A percentile compares a stretch with the other conserved stretches of the same genome.
Evolutionary conservation across 2,329 filamentous ascomycete species (phyloP).

Genomic region (Ophiostoma montium): DNA sequence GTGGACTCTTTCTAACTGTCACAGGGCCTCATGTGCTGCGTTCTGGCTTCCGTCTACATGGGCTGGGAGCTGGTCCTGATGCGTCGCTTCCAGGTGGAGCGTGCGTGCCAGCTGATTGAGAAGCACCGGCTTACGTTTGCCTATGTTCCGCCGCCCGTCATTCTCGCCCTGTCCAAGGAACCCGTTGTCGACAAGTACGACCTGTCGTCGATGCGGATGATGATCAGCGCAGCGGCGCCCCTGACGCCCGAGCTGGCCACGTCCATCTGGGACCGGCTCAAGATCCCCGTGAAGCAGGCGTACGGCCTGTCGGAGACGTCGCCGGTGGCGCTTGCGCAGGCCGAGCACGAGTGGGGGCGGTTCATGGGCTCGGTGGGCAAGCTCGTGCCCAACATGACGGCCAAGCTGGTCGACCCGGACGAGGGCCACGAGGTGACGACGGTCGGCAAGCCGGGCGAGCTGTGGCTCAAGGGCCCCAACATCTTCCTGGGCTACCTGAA

Average conservation of each 20-base stretch:
- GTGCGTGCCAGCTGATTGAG: conserved; percentile 65
- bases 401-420: conserved; percentile 61
- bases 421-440: conserved; percentile 37
- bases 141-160: conserved; percentile 74
- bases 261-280: conserved; percentile 57
- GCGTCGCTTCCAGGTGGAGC: conserved; percentile 67
- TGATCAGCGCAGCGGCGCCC: conserved; percentile 80
- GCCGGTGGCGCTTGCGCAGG: conserved; percentile 62
- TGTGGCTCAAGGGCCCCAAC: conserved; percentile 69
- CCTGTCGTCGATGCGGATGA: conserved; percentile 61
- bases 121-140: conserved; percentile 59
- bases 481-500: conserved; percentile 69
- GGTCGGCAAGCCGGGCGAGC: conserved; percentile 45
- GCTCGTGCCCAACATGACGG: conserved; percentile 64
- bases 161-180: conserved; percentile 67
- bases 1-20: too few species aligned
- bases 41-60: conserved; percentile 52
- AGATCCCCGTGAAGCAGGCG: conserved; percentile 76
- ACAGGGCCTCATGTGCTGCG: conserved; percentile 53
- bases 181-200: conserved; percentile 70
- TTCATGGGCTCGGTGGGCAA: conserved; percentile 67
- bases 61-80: conserved; percentile 58
- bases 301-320: conserved; percentile 84
- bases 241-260: conserved; percentile 69
- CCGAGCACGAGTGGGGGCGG: conserved; percentile 61